Percentiles rank a stretch among this genome's conserved stretches.
phyloP scores from a whole-genome alignment of 495 filamentous ascomycete species.

The Penicillium verhagenii region DNA sequence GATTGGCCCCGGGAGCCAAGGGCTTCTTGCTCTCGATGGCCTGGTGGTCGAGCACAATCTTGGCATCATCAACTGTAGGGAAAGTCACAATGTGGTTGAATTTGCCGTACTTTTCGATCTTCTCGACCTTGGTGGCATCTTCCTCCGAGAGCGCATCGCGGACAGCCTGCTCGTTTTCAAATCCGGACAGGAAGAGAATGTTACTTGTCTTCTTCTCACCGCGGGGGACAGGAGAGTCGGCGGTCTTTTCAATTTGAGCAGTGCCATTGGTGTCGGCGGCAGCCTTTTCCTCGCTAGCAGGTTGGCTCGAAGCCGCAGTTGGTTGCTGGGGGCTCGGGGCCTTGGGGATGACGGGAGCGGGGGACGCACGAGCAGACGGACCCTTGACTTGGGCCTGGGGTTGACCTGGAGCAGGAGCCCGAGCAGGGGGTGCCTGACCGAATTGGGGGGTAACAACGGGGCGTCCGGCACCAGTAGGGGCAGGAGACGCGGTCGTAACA shows the following conservation, averaged over 20 bases:
- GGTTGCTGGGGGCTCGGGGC: conserved; percentile 54
- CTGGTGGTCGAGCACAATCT: conserved; percentile 67
- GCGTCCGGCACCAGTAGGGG: conserved; percentile 29
- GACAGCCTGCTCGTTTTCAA: conserved; percentile 72
- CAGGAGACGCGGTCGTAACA: conserved; percentile 42
- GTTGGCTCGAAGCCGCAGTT: conserved; percentile 33
- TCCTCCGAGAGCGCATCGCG: conserved; percentile 78
- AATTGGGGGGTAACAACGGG: conserved; percentile 42
- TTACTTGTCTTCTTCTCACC: conserved; percentile 60
- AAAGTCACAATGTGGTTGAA: conserved; percentile 78
- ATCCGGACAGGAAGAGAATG: conserved; percentile 80
- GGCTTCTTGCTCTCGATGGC: conserved; percentile 71
- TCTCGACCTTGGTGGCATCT: conserved; percentile 71
- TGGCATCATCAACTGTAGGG: conserved; percentile 71
- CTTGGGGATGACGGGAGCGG: conserved; percentile 54
- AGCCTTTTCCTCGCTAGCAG: conserved; percentile 36
- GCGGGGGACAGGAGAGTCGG: conserved; percentile 38
- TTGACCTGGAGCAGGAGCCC: conserved; percentile 34
- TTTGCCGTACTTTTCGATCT: conserved; percentile 74
- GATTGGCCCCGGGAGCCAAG: conserved; percentile 57
- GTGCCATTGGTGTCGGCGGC: conserved; percentile 37
- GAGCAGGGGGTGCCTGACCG: conserved; percentile 36
- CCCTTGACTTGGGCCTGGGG: conserved; percentile 39
- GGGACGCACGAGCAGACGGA: conserved; percentile 43
- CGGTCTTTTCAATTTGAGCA: conserved; percentile 36